A percentile compares a stretch with the other conserved stretches of the same genome.
These are phyloP conservation scores for Penicillium coprophilum DNA, from an alignment of 495 filamentous ascomycete species.

Conservation along the genomic window DNA sequence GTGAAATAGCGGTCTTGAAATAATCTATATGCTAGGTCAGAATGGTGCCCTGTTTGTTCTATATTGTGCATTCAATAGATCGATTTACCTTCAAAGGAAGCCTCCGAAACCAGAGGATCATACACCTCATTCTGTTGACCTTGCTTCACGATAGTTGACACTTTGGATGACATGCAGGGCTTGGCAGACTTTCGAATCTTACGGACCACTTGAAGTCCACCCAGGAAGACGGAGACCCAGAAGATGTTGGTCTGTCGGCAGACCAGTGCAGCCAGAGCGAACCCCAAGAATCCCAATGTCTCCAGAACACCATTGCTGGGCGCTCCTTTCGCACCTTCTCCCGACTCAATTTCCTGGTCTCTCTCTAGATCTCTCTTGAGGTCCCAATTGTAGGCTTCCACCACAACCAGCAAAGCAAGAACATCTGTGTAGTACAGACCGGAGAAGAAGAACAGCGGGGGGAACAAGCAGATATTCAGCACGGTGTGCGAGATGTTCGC, in stretches of 20 bases:
- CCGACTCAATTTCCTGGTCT: conserved; percentile 3
- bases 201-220: conserved; percentile 66
- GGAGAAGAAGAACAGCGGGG: conserved; percentile 92
- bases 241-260: conserved; percentile 96
- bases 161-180: conserved; percentile 22
- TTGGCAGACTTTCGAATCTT: conserved; percentile 33
- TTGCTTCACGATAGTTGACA: conserved; percentile 29
- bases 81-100: conserved; percentile 55
- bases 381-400: conserved; percentile 65
- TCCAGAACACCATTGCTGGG: conserved; percentile 11
- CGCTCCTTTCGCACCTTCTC: conserved; percentile 5
- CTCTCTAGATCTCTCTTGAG: conserved; percentile 35
- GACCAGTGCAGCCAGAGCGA: conserved; percentile 61
- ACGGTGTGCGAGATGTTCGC: conserved; percentile 59
- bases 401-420: conserved; percentile 55
- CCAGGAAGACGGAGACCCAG: conserved; percentile 87
- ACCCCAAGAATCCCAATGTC: conserved; percentile 46
- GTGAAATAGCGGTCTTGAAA: conserved; percentile 57
- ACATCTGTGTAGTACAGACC: conserved; percentile 94
- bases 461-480: conserved; percentile 83
- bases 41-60: background rate
- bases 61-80: background rate
- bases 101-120: conserved; percentile 58
- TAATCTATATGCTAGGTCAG: conserved; percentile 53
- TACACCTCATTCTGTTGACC: conserved; percentile 59